Base-by-base conservation (phyloP, 2,329 filamentous ascomycete species). In the Claviceps maximensis region DNA sequence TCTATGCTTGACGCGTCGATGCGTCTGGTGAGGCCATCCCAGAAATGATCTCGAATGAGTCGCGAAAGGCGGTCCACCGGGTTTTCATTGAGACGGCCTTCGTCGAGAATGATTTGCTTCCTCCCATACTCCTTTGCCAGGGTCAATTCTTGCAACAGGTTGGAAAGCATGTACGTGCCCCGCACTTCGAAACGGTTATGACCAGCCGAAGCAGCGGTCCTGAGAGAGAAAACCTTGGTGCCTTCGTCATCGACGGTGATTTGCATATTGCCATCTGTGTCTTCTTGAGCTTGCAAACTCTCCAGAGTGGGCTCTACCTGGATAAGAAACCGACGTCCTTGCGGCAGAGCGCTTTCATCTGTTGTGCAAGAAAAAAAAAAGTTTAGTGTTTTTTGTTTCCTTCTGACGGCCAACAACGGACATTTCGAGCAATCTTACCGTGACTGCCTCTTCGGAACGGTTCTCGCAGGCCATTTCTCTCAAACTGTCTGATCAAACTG, bases 231-330 rank as follows among this genome's bases (percentile, higher is more conserved):
- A 47, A 89, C 84, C 78, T 97, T 98, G 49, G 93, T 91, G 0
- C 93, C 93, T 58, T 81, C 79, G 70, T 98, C 93, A 65, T 97
- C 93, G 61, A 97, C 95, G 31, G 93, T 98, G 67, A 98, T 98
- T 69, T 97, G 90, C 76, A 89, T 87, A 69, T 98, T 96, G 53
- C 80, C 76, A 69, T 98, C 90, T 31, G 90, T 94, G 64, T 98
- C 93, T 68, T 98, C 93, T 59, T 91, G 86, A 40, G 82, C 80
- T 56, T 89, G 76, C 46, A 98, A 76, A 55, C 80, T 84, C 63
- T 89, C 78, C 54, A 95, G 77, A 0, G 90, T 96, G 23, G 81
- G 75, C 49, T 95, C 86, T 62, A 97, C 90, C 61, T 93, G 80
- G 66, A 97, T 83, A 40, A 95, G 77, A 69, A 95, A 95, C 60